Percentiles rank a stretch among this genome's conserved stretches.
Evolutionary conservation across 768 basidiomycete genomes (phyloP).

Genomic region (Auriscalpium vulgare): DNA sequence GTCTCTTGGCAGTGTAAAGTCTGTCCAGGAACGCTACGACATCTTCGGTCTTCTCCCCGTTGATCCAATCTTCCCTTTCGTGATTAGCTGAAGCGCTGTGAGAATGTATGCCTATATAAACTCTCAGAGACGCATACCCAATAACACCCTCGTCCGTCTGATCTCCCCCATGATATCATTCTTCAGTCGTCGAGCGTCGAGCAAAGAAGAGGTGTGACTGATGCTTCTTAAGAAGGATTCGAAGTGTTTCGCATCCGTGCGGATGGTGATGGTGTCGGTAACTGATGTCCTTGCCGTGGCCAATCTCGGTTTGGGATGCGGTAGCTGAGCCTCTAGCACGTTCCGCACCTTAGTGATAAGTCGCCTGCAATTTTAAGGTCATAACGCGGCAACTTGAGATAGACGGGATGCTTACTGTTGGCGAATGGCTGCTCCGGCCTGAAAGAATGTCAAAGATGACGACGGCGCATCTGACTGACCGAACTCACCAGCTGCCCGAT

Average conservation of each 20-base stretch:
- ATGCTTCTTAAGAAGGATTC: constrained; percentile 89
- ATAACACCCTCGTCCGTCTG: constrained; percentile 61
- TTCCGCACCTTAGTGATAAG: constrained; percentile 84
- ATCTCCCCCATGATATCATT: constrained; percentile 93
- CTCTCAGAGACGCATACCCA: constrained; percentile 40
- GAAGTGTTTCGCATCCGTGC: constrained; percentile 76
- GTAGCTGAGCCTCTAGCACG: constrained; percentile 73
- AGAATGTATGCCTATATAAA: neutral
- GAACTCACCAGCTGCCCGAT: constrained; percentile 84
- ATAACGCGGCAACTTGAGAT: constrained; percentile 20
- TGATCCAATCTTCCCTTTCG: constrained; percentile 84
- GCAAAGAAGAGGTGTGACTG: constrained; percentile 65
- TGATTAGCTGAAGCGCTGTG: constrained; percentile 51
- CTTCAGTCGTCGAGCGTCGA: constrained; percentile 85
- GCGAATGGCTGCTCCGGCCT: constrained; percentile 65
- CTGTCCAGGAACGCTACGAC: constrained; percentile 83
- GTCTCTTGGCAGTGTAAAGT: constrained; percentile 81
- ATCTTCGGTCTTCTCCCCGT: constrained; percentile 77
- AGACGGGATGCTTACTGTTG: constrained; percentile 57
- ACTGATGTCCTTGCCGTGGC: constrained; percentile 33
- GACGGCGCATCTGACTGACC: neutral
- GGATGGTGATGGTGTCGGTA: constrained; percentile 72
- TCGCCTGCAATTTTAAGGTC: constrained; percentile 38
- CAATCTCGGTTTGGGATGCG: constrained; percentile 39
- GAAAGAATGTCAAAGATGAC: neutral